Evolutionary conservation across 441 rosid species (phyloP).

Genomic region (Gossypium gossypioides): DNA sequence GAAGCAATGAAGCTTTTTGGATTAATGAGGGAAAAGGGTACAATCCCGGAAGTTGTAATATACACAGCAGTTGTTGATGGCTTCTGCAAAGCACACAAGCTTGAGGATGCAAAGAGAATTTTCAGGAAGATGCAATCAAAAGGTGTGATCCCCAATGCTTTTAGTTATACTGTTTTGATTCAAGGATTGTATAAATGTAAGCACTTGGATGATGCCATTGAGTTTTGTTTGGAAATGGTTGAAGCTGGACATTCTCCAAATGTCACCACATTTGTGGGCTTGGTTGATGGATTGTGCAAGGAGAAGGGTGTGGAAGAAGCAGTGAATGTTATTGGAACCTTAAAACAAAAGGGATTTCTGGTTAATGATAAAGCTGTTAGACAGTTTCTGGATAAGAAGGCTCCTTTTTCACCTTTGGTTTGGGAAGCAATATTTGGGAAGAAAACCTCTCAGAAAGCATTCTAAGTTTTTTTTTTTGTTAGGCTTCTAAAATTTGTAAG

Average conservation of each 20-base stretch:
- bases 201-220: constrained; percentile 52
- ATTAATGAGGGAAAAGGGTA: constrained; percentile 69
- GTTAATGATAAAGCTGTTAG: constrained; percentile 61
- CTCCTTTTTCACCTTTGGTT: constrained; percentile 37
- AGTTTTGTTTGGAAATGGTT: constrained; percentile 55
- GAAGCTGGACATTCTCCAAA: constrained; percentile 78
- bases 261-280: constrained; percentile 61
- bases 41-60: constrained; percentile 77
- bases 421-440: constrained; percentile 61
- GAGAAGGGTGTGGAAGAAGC: constrained; percentile 60
- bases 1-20: constrained; percentile 89
- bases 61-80: constrained; percentile 92
- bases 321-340: constrained; percentile 25
- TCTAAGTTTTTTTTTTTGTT: constrained; percentile 19
- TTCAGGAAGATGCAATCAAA: constrained; percentile 69
- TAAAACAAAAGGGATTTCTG: constrained; percentile 54
- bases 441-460: constrained; percentile 26
- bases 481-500: not conserved
- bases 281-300: constrained; percentile 64
- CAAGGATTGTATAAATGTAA: constrained; percentile 55
- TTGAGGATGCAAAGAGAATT: constrained; percentile 69
- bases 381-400: constrained; percentile 64
- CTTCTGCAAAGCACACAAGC: constrained; percentile 66
- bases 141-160: constrained; percentile 68
- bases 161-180: constrained; percentile 50